Evolutionary conservation across 2,329 filamentous ascomycete genomes (phyloP).

Genomic region (Botrytis hyacinthi): DNA sequence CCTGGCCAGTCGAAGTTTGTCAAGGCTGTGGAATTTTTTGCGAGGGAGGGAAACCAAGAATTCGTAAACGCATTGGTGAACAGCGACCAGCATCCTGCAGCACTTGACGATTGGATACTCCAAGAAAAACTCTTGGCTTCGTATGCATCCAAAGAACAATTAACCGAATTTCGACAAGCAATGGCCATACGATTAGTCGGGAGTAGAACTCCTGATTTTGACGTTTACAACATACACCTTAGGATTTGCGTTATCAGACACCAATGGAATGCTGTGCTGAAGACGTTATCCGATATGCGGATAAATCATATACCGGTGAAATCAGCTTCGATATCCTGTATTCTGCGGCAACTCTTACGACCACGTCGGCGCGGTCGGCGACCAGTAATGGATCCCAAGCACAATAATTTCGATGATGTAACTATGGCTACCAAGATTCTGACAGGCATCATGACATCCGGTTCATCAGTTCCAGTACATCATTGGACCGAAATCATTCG

Average conservation of each 20-base stretch:
- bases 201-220: conserved; percentile 39
- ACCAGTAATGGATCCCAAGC: conserved; percentile 22
- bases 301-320: conserved; percentile 44
- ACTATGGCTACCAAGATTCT: conserved; percentile 45
- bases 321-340: conserved; percentile 43
- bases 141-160: conserved; percentile 52
- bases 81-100: conserved; percentile 64
- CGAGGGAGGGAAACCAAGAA: conserved; percentile 49
- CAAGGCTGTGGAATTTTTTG: conserved; percentile 63
- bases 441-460: conserved; percentile 47
- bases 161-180: conserved; percentile 53
- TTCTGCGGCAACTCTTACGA: conserved; percentile 44
- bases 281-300: conserved; percentile 49
- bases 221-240: conserved; percentile 49
- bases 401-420: conserved; percentile 36
- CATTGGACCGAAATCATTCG: conserved; percentile 59
- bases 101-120: conserved; percentile 53
- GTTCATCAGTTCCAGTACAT: conserved; percentile 43
- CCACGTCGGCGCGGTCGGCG: conserved; percentile 37
- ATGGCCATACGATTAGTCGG: conserved; percentile 52
- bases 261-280: conserved; percentile 36
- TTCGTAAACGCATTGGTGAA: conserved; percentile 38
- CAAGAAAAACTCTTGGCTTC: conserved; percentile 54
- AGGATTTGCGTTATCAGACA: conserved; percentile 40
- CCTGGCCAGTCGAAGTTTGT: conserved; percentile 64